Evolutionary conservation across 805 yeast genomes (phyloP).

Genomic region (Lipomyces anomalus): DNA sequence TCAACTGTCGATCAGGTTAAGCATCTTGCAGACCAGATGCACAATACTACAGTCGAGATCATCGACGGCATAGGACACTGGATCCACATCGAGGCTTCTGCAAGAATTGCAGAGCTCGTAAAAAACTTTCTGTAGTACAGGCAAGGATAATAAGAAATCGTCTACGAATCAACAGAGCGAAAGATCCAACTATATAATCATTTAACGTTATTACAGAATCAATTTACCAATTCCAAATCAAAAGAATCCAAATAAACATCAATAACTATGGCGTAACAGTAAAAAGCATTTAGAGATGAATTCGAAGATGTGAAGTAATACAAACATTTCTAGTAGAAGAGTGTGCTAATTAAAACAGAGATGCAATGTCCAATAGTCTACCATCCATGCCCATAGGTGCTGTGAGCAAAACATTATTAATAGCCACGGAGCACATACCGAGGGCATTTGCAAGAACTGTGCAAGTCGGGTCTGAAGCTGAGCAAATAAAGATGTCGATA

Average conservation of each 20-base stretch:
- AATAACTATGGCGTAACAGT: too few relatives aligned
- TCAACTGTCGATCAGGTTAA: conserved; percentile 7
- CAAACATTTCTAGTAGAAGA: too few relatives aligned
- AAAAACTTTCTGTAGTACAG: neutral
- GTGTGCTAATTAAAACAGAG: conserved; percentile 1
- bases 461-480: conserved; percentile 10
- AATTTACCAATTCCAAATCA: too few relatives aligned
- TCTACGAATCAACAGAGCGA: too few relatives aligned
- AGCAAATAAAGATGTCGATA: conserved; percentile 17
- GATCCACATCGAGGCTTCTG: neutral
- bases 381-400: conserved; percentile 24
- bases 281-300: too few relatives aligned
- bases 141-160: too few relatives aligned
- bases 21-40: neutral
- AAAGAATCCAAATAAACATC: too few relatives aligned
- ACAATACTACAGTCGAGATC: neutral
- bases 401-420: conserved; percentile 11
- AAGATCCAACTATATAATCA: too few relatives aligned
- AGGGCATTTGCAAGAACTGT: conserved; percentile 7
- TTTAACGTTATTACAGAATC: too few relatives aligned
- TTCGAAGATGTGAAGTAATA: too few relatives aligned
- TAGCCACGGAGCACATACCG: conserved; percentile 15
- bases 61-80: neutral
- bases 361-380: conserved; percentile 20
- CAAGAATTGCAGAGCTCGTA: neutral